A percentile compares a stretch with the other conserved stretches of the same genome.
Evolutionary conservation across 176 grass and related monocot species (phyloP).

Genomic region (Hordeum vulgare): MorexV3_pseudomolecules_assembly NC_058522.1:548347797-548348296

Average conservation of each 20-base stretch:
- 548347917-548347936: slow-evolving; percentile 23
- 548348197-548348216: slow-evolving; percentile 28
- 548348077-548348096: neutral
- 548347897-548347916: slow-evolving; percentile 24
- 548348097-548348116: slow-evolving; percentile 49
- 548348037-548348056: neutral
- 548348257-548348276: slow-evolving; percentile 34
- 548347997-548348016: slow-evolving; percentile 15
- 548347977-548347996: slow-evolving; percentile 17
- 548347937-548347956: slow-evolving; percentile 18
- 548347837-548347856: slow-evolving; percentile 12
- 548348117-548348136: slow-evolving; percentile 22
- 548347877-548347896: slow-evolving; percentile 31
- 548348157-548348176: slow-evolving; percentile 29
- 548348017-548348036: slow-evolving; percentile 31
- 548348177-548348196: slow-evolving; percentile 29
- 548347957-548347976: slow-evolving; percentile 26
- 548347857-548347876: neutral
- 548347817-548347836: slow-evolving; percentile 21
- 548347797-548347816: slow-evolving; percentile 30
- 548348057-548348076: slow-evolving; percentile 29
- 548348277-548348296: slow-evolving; percentile 40
- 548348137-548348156: slow-evolving; percentile 34
- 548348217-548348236: slow-evolving; percentile 17
- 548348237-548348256: slow-evolving; percentile 40